These are phyloP conservation scores for Tetracentron sinense DNA, from an alignment of 164 flowering plant genomes.

Conservation along the genomic window DNA sequence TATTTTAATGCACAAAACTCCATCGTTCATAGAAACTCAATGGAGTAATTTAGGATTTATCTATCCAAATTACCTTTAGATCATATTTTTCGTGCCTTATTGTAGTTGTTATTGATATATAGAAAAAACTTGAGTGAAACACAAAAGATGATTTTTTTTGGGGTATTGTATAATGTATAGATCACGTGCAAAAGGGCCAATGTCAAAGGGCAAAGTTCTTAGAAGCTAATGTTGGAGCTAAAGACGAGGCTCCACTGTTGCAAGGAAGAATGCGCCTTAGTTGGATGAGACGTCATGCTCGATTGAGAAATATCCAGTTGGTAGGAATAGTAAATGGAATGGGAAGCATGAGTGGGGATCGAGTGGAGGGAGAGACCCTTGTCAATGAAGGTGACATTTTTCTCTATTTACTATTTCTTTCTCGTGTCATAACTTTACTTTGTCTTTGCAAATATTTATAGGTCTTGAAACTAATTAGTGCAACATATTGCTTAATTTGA, in stretches of 20 bases:
- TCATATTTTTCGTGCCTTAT: background rate
- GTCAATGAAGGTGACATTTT: background rate
- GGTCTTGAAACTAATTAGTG: background rate
- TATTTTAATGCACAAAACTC: too few species aligned
- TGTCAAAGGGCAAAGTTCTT: background rate
- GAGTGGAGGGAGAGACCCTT: background rate
- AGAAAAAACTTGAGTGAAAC: background rate
- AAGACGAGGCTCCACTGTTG: background rate
- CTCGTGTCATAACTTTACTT: background rate
- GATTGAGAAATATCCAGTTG: background rate
- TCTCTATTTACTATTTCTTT: background rate
- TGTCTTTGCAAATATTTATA: background rate
- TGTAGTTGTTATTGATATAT: background rate
- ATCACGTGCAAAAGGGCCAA: background rate
- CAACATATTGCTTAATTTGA: background rate
- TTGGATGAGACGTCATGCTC: background rate
- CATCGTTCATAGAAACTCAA: too few species aligned
- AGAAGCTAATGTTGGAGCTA: background rate
- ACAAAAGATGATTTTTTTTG: background rate
- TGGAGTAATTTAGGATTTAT: too few species aligned
- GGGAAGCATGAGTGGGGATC: background rate
- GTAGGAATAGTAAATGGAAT: background rate
- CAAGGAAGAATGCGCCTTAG: background rate
- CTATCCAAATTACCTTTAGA: too few species aligned
- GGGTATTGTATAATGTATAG: background rate